phyloP scores from a whole-genome alignment of 169 alveolate genomes.

The Theileria annulata region DNA sequence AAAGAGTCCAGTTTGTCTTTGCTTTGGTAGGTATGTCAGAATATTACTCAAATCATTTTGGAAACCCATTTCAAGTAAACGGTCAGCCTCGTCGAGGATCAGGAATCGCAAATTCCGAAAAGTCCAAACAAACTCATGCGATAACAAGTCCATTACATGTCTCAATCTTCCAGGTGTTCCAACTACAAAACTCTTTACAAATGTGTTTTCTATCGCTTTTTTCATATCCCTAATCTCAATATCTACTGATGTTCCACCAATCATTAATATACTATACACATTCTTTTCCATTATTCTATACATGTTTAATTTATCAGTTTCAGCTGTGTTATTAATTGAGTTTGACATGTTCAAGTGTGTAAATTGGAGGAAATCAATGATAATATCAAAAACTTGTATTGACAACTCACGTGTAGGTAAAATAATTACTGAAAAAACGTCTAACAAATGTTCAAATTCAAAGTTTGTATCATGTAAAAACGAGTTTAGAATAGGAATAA shows the following conservation, averaged over 20 bases:
- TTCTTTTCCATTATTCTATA: background rate
- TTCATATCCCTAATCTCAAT: conserved; percentile 29
- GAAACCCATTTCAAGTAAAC: conserved; percentile 89
- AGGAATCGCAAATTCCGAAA: conserved; percentile 61
- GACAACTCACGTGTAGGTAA: conserved; percentile 99
- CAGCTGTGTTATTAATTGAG: background rate
- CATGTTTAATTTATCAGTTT: too few species aligned
- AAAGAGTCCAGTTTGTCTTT: conserved; percentile 92
- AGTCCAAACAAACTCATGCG: conserved; percentile 54
- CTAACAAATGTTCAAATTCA: conserved; percentile 33
- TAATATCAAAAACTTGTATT: conserved; percentile 74
- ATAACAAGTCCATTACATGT: conserved; percentile 50
- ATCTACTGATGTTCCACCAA: conserved; percentile 61
- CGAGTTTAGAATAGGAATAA: conserved; percentile 83
- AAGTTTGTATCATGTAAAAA: conserved; percentile 3
- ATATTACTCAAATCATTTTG: conserved; percentile 82
- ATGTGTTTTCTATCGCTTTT: conserved; percentile 6
- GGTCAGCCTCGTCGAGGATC: conserved; percentile 93
- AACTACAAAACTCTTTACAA: conserved; percentile 30
- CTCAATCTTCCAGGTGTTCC: conserved; percentile 67
- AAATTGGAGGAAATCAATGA: conserved; percentile 1
- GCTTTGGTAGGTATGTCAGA: conserved; percentile 86
- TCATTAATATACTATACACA: conserved; percentile 30
- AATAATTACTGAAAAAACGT: conserved; percentile 81
- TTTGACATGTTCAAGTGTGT: background rate